A percentile compares a stretch with the other conserved stretches of the same genome.
These are phyloP conservation scores for Podospora conica DNA, from an alignment of 495 filamentous ascomycete species.

Conservation along the genomic window DNA sequence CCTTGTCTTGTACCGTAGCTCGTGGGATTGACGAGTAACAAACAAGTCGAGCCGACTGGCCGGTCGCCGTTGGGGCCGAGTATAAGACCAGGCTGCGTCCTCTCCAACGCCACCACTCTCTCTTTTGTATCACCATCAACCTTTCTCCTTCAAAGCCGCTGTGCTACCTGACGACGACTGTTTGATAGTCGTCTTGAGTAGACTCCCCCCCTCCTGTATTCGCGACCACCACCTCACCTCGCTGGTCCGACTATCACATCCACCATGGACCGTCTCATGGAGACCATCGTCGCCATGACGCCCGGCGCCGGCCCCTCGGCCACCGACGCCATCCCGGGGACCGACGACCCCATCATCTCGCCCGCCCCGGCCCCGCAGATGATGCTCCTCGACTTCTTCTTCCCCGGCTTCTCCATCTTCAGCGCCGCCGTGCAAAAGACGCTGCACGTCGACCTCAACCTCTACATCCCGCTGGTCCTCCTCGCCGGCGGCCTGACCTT, in stretches of 20 bases:
- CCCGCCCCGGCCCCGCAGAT: conserved; percentile 17
- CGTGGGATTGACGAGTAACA: not conserved
- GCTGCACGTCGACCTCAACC: conserved; percentile 61
- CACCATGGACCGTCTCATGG: conserved; percentile 2
- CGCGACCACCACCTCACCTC: not conserved
- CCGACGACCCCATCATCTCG: not conserved
- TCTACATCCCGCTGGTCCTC: conserved; percentile 61
- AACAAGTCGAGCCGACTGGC: not conserved
- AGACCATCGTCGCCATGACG: conserved; percentile 4
- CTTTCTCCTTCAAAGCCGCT: not conserved
- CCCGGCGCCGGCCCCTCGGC: not conserved
- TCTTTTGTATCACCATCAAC: not conserved
- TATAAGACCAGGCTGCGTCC: not conserved
- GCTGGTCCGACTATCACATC: too few relatives aligned
- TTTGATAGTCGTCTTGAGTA: not conserved
- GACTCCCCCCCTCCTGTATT: not conserved
- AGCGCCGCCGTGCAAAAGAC: conserved; percentile 53
- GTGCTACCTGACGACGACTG: not conserved
- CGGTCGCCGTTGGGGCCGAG: not conserved
- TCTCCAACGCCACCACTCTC: not conserved
- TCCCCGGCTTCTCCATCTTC: conserved; percentile 66
- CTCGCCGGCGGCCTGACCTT: conserved; percentile 45
- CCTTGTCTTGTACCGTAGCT: not conserved
- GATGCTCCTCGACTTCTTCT: conserved; percentile 62
- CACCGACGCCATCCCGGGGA: not conserved